Conservation (phyloP, 768 basidiomycete species). For the Pisolithus sp. region DNA sequence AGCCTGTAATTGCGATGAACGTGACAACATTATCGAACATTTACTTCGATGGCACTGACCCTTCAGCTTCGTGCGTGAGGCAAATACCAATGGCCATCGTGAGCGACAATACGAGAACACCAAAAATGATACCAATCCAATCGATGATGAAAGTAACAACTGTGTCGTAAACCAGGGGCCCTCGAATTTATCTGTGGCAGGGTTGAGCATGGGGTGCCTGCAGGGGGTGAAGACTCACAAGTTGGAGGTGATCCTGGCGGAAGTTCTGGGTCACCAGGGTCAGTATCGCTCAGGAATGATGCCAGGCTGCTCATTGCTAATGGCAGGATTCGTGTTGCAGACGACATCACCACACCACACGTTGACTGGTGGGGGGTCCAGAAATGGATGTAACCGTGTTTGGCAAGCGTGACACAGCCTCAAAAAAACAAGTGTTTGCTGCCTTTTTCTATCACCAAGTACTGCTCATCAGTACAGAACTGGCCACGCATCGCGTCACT, state of each 20-base stretch:
- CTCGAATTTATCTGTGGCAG: constrained; percentile 60
- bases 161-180: constrained; percentile 97
- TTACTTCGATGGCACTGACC: constrained; percentile 41
- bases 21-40: not conserved
- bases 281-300: constrained; percentile 24
- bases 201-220: constrained; percentile 5
- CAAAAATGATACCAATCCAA: constrained; percentile 78
- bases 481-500: not conserved
- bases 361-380: not conserved
- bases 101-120: constrained; percentile 86
- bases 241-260: constrained; percentile 64
- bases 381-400: not conserved
- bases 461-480: no score
- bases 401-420: not conserved
- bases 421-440: not conserved
- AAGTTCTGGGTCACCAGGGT: constrained; percentile 35
- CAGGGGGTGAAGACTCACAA: constrained; percentile 33
- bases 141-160: constrained; percentile 63
- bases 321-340: not conserved
- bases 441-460: not conserved
- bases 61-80: constrained; percentile 91
- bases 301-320: not conserved
- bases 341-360: not conserved
- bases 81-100: constrained; percentile 85
- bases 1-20: constrained; percentile 44